Conservation (phyloP, 495 filamentous ascomycete genomes). For the Penicillium waksmanii region DNA sequence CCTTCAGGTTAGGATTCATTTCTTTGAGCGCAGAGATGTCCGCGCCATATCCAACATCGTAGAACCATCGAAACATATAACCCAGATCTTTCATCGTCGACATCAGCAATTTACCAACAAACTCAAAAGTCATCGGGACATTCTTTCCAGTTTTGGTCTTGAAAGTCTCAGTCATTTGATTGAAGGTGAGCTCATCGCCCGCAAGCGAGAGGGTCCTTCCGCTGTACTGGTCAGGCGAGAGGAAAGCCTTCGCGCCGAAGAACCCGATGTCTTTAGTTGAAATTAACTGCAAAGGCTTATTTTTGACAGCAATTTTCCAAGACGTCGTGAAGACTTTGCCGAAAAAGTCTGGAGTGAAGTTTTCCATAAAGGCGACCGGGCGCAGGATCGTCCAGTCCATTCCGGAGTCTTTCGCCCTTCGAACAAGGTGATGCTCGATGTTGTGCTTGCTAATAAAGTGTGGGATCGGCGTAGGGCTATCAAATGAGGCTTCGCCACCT, state of each 20-base stretch:
- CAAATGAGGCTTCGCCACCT: conserved; percentile 58
- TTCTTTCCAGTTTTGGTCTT: conserved; percentile 45
- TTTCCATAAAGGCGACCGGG: conserved; percentile 70
- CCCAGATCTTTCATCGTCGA: conserved; percentile 55
- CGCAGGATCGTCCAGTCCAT: conserved; percentile 65
- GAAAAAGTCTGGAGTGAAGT: conserved; percentile 56
- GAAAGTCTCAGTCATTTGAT: conserved; percentile 52
- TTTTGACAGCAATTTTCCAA: conserved; percentile 46
- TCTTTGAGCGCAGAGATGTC: conserved; percentile 52
- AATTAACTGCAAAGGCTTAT: conserved; percentile 60
- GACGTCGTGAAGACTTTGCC: conserved; percentile 61
- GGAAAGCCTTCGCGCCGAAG: conserved; percentile 63
- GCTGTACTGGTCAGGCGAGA: conserved; percentile 45
- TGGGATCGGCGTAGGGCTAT: conserved; percentile 58
- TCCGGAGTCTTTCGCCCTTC: conserved; percentile 27
- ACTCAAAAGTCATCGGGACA: conserved; percentile 51
- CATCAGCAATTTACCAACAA: conserved; percentile 44
- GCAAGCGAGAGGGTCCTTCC: conserved; percentile 53
- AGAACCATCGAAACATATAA: conserved; percentile 66
- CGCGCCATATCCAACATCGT: conserved; percentile 60
- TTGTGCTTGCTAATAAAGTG: conserved; percentile 67
- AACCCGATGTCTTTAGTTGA: conserved; percentile 62
- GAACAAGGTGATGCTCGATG: conserved; percentile 62
- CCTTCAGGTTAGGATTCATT: background rate
- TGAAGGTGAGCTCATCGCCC: conserved; percentile 59